Percentiles rank a stretch among this genome's conserved stretches.
These are phyloP conservation scores for Neotropicomus parvogracilis DNA, from an alignment of 1,284 basidiomycete species.

Conservation along the genomic window DNA sequence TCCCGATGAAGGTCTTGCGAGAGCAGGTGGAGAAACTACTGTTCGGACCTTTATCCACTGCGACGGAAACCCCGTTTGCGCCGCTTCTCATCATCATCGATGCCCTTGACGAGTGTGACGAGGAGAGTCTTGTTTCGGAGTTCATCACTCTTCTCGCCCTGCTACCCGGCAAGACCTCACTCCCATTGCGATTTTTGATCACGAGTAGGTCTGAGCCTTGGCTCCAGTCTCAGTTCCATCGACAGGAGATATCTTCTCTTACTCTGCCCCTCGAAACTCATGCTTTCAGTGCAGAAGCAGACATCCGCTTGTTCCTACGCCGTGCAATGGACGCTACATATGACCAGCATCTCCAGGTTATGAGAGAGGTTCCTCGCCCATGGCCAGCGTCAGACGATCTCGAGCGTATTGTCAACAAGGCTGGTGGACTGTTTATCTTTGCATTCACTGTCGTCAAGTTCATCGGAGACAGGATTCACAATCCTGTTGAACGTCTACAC, in stretches of 20 bases:
- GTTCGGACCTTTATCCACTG: slow-evolving; percentile 11
- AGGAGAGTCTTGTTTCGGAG: slow-evolving; percentile 16
- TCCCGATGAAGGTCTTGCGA: slow-evolving; percentile 22
- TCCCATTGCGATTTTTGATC: slow-evolving; percentile 21
- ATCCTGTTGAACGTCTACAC: slow-evolving; percentile 16
- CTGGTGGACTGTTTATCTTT: slow-evolving; percentile 28
- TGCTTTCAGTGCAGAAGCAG: slow-evolving; percentile 16
- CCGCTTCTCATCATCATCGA: slow-evolving; percentile 18
- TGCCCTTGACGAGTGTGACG: slow-evolving; percentile 24
- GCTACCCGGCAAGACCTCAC: slow-evolving; percentile 3
- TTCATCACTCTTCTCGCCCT: slow-evolving; percentile 16
- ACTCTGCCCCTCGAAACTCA: slow-evolving; percentile 18
- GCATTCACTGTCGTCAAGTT: slow-evolving; percentile 25
- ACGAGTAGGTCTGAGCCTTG: slow-evolving; percentile 21
- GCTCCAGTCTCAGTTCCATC: slow-evolving; percentile 14
- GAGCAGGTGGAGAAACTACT: slow-evolving; percentile 23
- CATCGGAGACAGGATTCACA: slow-evolving; percentile 10
- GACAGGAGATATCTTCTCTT: slow-evolving; percentile 6
- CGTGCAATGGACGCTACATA: slow-evolving; percentile 11
- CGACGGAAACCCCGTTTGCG: neutral
- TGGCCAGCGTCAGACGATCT: slow-evolving; percentile 26
- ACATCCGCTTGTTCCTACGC: slow-evolving; percentile 22
- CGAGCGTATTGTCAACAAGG: slow-evolving; percentile 19
- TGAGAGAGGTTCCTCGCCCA: slow-evolving; percentile 17
- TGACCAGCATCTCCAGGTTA: slow-evolving; percentile 19